These are phyloP conservation scores for Pachysandra terminalis DNA, from an alignment of 164 flowering plant species.

Conservation along the genomic window DNA sequence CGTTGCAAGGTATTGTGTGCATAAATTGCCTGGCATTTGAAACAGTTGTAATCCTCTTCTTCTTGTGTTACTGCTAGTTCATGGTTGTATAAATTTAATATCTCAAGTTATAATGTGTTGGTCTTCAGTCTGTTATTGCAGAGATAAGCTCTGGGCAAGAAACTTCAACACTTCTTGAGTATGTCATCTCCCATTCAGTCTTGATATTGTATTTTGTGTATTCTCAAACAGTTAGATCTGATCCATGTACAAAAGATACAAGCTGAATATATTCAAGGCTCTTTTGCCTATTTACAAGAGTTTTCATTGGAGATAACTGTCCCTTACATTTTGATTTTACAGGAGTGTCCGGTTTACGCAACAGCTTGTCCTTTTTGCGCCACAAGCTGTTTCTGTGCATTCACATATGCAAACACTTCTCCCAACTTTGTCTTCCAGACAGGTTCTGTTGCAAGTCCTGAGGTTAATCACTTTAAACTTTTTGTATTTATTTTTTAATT, in stretches of 20 bases:
- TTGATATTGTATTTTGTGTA: neutral
- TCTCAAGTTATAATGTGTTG: conserved; percentile 6
- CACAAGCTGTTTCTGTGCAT: conserved; percentile 93
- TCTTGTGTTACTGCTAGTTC: neutral
- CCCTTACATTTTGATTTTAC: conserved; percentile 16
- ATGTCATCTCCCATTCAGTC: conserved; percentile 25
- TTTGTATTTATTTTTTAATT: conserved; percentile 2
- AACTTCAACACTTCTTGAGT: conserved; percentile 88
- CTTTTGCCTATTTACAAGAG: neutral
- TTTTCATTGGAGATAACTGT: neutral
- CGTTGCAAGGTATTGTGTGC: conserved; percentile 74
- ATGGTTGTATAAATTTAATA: conserved; percentile 1
- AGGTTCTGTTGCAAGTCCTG: conserved; percentile 39
- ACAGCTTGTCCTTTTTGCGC: conserved; percentile 96
- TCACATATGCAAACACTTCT: conserved; percentile 79
- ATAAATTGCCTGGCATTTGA: neutral
- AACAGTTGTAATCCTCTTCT: neutral
- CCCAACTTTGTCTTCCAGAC: conserved; percentile 84
- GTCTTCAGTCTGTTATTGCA: conserved; percentile 78
- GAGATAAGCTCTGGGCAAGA: conserved; percentile 90
- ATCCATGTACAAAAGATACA: neutral
- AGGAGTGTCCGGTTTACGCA: conserved; percentile 95
- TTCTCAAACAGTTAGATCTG: neutral
- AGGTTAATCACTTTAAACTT: neutral
- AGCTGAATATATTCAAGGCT: neutral